Evolutionary conservation across 345 rosid species (phyloP), one percentile per base, ranked within the genome.

Genomic region (Linum tenue): DNA sequence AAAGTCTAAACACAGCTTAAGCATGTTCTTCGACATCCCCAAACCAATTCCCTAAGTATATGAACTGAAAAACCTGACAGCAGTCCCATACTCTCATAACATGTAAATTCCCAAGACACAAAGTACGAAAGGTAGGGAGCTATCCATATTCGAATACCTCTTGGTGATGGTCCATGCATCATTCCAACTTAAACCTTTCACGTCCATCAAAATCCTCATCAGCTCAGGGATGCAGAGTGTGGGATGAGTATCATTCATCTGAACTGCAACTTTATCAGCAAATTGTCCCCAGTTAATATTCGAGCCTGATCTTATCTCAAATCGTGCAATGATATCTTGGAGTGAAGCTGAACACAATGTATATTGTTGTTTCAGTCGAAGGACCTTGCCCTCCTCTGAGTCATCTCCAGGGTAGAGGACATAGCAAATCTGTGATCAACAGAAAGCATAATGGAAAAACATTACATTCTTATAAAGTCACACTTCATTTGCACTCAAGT

Each of bases 401-500:
- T 84, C 91, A 82, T 88, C 96, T 65, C 96, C 96, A 35, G 96
- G 96, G 67, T 88, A 88, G 65, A 88, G 91, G 72, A 83, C 66
- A 68, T 76, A 74, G 79, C 91, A 88, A 55, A 88, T 81, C 96
- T 88, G 72, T 56, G 7, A 70, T 59, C 36, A 62, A 31, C 40
- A 53, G 9, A 72, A 44, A 63, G 62, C 42, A 36, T 37, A 65
- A 31, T 22, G 31, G 1, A 17, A 37, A 6, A 15, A 48, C 53
- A 48, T 48, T 4, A 43, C 0, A 48, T 48, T 12, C 14, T 48
- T 48, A 48, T 15, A 48, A 10, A 3, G 9, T 48, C 14, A 12
- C 53, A 9, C 9, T 2, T 4, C 44, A 48, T 12, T 48, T 48
- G 14, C 3, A 9, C 15, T 9, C 14, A 48, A 22, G 31, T 22